These are phyloP conservation scores for Ceratobasidium sp. DNA, from an alignment of 1,284 basidiomycete genomes.

Conservation along the genomic window DNA sequence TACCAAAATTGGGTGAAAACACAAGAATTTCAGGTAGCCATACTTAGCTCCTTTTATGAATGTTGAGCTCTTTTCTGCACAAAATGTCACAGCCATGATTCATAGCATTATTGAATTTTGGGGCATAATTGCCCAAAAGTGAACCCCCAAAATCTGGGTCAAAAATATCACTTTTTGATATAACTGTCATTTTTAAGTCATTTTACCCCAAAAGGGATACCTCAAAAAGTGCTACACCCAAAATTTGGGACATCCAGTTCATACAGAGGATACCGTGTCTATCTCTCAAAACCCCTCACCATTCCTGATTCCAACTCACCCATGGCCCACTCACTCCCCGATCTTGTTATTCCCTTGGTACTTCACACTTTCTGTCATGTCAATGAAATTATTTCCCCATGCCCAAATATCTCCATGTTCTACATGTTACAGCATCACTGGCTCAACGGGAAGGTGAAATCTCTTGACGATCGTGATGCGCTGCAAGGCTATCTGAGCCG, in stretches of 20 bases:
- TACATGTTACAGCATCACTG: slow-evolving; percentile 17
- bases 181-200: too few relatives aligned
- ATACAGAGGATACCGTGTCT: slow-evolving; percentile 21
- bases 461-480: slow-evolving; percentile 8
- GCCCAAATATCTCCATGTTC: slow-evolving; percentile 21
- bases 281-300: not conserved
- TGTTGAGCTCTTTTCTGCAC: too few relatives aligned
- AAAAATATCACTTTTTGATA: too few relatives aligned
- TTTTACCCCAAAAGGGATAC: too few relatives aligned
- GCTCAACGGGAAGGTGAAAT: slow-evolving; percentile 9
- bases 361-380: not conserved
- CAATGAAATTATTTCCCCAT: slow-evolving; percentile 3
- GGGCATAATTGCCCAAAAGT: too few relatives aligned
- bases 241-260: not conserved
- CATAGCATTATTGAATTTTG: too few relatives aligned
- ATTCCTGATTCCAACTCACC: slow-evolving; percentile 13
- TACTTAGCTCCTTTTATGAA: too few relatives aligned
- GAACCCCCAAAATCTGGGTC: too few relatives aligned
- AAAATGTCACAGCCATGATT: too few relatives aligned
- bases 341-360: not conserved
- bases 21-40: too few relatives aligned
- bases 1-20: too few relatives aligned
- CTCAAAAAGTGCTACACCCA: too few relatives aligned
- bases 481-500: slow-evolving; percentile 23
- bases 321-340: not conserved